phyloP scores from a whole-genome alignment of 2,329 filamentous ascomycete genomes.

The Hypoxylon sp. region DNA sequence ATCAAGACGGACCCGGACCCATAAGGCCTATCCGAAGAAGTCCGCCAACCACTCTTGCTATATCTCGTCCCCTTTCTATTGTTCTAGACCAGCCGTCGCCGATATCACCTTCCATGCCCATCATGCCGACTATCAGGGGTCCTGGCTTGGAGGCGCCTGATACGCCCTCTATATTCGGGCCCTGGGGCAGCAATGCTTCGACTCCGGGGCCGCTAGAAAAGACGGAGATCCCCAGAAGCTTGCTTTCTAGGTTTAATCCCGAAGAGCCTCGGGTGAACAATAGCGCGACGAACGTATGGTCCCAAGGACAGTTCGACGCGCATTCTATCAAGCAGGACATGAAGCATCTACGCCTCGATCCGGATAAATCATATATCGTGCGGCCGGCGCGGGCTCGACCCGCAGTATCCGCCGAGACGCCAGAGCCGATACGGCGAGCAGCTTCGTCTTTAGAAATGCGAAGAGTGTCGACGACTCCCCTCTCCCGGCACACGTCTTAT shows the following conservation, averaged over 20 bases:
- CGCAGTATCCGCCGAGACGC: constrained; percentile 1
- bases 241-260: constrained; percentile 13
- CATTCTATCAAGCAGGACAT: constrained; percentile 18
- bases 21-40: constrained; percentile 50
- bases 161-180: constrained; percentile 24
- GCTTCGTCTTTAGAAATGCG: constrained; percentile 42
- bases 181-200: constrained; percentile 16
- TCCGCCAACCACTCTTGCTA: constrained; percentile 60
- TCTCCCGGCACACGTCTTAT: constrained; percentile 25
- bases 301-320: constrained; percentile 3
- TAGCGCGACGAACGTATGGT: background rate
- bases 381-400: constrained; percentile 8
- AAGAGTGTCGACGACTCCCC: constrained; percentile 29
- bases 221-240: constrained; percentile 14
- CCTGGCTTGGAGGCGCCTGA: constrained; percentile 24
- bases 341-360: constrained; percentile 5
- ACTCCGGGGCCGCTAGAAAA: constrained; percentile 21
- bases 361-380: constrained; percentile 17
- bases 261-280: constrained; percentile 9
- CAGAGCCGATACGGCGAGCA: constrained; percentile 38
- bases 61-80: constrained; percentile 65
- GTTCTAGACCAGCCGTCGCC: constrained; percentile 67
- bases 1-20: constrained; percentile 45
- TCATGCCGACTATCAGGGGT: constrained; percentile 9
- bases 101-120: constrained; percentile 43